phyloP scores from a whole-genome alignment of 306 rosid genomes.

The Canavalia ensiformis region DNA sequence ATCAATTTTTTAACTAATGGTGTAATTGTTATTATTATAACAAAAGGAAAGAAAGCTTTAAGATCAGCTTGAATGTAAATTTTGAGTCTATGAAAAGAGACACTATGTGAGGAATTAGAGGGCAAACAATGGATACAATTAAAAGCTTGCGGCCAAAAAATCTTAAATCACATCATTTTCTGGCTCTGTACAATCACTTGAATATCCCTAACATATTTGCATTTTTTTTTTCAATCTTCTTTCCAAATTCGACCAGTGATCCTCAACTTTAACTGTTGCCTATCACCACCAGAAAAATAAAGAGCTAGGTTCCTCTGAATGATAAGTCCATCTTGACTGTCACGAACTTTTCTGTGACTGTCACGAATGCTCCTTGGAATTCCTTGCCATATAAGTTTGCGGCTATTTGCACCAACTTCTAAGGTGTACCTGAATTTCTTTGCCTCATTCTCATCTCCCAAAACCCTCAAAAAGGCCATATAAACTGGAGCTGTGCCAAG shows the following conservation, averaged over 20 bases:
- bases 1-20: too few species aligned
- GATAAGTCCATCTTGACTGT: slow-evolving; percentile 93
- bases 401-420: slow-evolving; percentile 94
- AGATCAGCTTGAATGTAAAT: too few species aligned
- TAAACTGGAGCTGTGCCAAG: slow-evolving; percentile 82
- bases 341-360: slow-evolving; percentile 84
- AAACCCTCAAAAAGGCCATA: slow-evolving; percentile 90
- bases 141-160: too few species aligned
- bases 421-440: slow-evolving; percentile 87
- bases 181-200: too few species aligned
- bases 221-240: slow-evolving; percentile 75
- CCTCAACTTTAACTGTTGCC: slow-evolving; percentile 82
- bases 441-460: slow-evolving; percentile 91
- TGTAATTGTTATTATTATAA: too few species aligned
- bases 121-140: too few species aligned
- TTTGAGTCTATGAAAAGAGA: too few species aligned
- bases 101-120: too few species aligned
- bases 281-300: slow-evolving; percentile 88
- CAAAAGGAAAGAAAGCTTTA: too few species aligned
- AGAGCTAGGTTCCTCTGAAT: slow-evolving; percentile 90
- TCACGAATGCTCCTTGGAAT: slow-evolving; percentile 94
- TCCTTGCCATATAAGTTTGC: slow-evolving; percentile 95
- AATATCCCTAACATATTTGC: slow-evolving; percentile 34
- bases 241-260: slow-evolving; percentile 96
- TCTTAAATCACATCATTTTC: too few species aligned